Base-by-base conservation (phyloP, 805 yeast genomes). In the Sungouiella blattae region DNA sequence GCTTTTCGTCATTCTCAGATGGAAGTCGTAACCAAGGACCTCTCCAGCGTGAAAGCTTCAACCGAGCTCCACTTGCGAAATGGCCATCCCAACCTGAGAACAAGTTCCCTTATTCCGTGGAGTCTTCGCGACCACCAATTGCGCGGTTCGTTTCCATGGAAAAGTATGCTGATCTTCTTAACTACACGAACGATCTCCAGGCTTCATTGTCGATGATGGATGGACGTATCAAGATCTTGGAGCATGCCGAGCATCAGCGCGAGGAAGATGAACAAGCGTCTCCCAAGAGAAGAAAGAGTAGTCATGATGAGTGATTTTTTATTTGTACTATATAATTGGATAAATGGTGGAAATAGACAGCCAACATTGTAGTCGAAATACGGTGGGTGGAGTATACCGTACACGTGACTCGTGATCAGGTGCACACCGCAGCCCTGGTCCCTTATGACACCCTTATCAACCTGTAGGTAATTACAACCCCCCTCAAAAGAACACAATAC, bases 81-180 rank as follows among this genome's bases (percentile, higher is more conserved):
- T 20, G 22, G 22, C 8, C 9, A 7, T 20, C 22, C 6, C 22
- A 20, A 9, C 22, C 6, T 6, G 22, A 20, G 22, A 6, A 20
- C 8, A 6, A 9, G 8, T 20, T 20, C 9, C n/a, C n/a, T n/a
- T n/a, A n/a, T n/a, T n/a, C n/a, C n/a, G n/a, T n/a, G n/a, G 22
- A 6, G 6, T 20, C 22, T 8, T 6, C 6, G n/a, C 27, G 27
- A 5, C 27, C 27, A n/a, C 27, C 14, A n/a, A n/a, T 24, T 12
- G 17, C 28, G 9, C 6, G 15, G 13, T 57, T 24, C 37, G 62
- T 62, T 11, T 48, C 58, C 3, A 39, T 55, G 35, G 50, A 53
- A 4, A 54, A 50, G 33, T 64, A 64, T 43, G 63, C 60, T 26
- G 65, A 63, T 29, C 48, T 64, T 28, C 58, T 60, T n/a, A 41